Evolutionary conservation across 805 yeast species (phyloP).

Genomic region (Saccharomyces mikatae): DNA sequence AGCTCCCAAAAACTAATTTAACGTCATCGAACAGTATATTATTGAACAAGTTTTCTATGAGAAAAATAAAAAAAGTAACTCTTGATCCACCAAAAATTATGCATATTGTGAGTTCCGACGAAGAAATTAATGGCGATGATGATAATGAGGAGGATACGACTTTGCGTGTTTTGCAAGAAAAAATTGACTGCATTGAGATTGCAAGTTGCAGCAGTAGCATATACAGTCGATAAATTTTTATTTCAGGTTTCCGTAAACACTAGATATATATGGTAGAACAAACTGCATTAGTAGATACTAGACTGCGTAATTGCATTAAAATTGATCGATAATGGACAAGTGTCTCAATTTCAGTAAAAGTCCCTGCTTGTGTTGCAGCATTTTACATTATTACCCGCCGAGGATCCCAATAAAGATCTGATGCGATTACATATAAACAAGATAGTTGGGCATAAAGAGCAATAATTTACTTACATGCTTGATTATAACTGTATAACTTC

Average conservation of each 20-base stretch:
- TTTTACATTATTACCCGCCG: not conserved
- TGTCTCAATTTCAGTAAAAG: not conserved
- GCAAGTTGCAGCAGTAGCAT: slow-evolving; percentile 6
- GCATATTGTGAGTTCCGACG: not conserved
- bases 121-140: slow-evolving; percentile 7
- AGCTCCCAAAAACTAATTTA: not conserved
- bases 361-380: not conserved
- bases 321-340: not conserved
- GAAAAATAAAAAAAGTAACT: not conserved
- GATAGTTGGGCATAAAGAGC: not conserved
- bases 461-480: not conserved
- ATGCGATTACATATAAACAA: not conserved
- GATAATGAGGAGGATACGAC: slow-evolving; percentile 4
- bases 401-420: not conserved
- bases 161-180: slow-evolving; percentile 7
- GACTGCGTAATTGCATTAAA: not conserved
- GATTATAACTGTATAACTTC: not conserved
- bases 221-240: slow-evolving; percentile 1
- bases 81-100: not conserved
- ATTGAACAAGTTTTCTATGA: not conserved
- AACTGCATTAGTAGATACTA: not conserved
- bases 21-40: not conserved
- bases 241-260: not conserved
- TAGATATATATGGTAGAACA: not conserved
- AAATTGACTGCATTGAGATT: slow-evolving; percentile 10